Conservation (phyloP, 306 rosid genomes). For the Neltuma alba region DNA sequence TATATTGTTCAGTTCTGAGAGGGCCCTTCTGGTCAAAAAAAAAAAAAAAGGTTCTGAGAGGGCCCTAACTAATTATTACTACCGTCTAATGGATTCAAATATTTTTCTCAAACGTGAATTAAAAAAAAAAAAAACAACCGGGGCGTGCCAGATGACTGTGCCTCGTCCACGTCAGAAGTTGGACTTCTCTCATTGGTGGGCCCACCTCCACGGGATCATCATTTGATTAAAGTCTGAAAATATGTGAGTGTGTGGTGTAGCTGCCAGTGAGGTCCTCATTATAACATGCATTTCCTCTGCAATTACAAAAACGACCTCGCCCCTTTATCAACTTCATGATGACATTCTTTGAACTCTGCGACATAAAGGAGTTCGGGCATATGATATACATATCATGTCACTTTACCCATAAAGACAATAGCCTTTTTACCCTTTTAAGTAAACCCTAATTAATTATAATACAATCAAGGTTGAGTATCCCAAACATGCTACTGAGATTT, state of each 20-base stretch:
- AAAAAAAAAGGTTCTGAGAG: no score
- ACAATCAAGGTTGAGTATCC: background rate
- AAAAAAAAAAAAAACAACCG: background rate
- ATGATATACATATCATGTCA: background rate
- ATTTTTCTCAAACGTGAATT: background rate
- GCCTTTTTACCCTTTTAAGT: slow-evolving; percentile 30
- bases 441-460: background rate
- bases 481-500: background rate
- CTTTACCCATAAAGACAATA: slow-evolving; percentile 23
- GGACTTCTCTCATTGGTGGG: slow-evolving; percentile 39
- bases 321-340: slow-evolving; percentile 12
- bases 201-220: slow-evolving; percentile 5
- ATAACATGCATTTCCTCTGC: background rate
- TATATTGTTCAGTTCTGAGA: no score
- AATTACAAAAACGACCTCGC: slow-evolving; percentile 15
- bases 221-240: slow-evolving; percentile 30
- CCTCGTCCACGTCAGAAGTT: slow-evolving; percentile 28
- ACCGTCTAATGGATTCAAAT: background rate
- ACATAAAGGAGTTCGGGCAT: background rate
- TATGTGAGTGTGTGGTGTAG: slow-evolving; percentile 21
- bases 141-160: background rate
- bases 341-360: background rate
- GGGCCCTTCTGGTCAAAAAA: no score
- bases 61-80: no score
- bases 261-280: slow-evolving; percentile 28